Percentiles rank a stretch among this genome's conserved stretches.
Evolutionary conservation across 306 rosid genomes (phyloP).

Genomic region (barrel medic (Medicago truncatula)): DNA sequence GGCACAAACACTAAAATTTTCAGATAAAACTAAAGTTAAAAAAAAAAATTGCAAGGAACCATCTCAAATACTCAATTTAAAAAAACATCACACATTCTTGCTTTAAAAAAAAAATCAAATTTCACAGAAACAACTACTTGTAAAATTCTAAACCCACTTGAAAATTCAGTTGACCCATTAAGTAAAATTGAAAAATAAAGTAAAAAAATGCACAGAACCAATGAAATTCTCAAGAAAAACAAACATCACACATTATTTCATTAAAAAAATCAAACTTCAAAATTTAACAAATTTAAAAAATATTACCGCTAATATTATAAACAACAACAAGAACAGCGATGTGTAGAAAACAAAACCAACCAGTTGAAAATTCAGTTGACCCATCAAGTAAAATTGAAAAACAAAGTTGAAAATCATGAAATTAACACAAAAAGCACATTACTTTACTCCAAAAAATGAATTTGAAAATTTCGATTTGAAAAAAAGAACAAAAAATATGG

Average conservation of each 20-base stretch:
- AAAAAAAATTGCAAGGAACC: not conserved
- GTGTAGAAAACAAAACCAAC: not conserved
- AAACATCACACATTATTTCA: not conserved
- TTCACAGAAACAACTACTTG: not conserved
- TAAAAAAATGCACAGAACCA: not conserved
- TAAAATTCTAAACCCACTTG: not conserved
- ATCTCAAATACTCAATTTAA: too few species aligned
- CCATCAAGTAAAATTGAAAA: conserved; percentile 30
- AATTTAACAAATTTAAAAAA: conserved; percentile 5
- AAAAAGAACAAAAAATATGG: not conserved
- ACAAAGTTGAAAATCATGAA: not conserved
- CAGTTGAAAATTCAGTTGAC: conserved; percentile 6
- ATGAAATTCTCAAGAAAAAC: not conserved
- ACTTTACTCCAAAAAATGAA: conserved; percentile 34
- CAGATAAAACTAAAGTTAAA: not conserved
- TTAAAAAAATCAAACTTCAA: not conserved
- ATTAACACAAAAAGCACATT: conserved; percentile 41
- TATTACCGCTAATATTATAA: conserved; percentile 6
- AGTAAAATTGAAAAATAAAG: not conserved
- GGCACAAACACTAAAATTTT: not conserved
- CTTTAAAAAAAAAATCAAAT: not conserved
- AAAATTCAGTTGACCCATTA: not conserved
- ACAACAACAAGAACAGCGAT: conserved; percentile 16
- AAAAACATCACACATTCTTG: not conserved
- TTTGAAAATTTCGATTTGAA: not conserved